Evolutionary conservation across 1,284 basidiomycete species (phyloP), one percentile per base, ranked within the genome.

Genomic region (Pyrrhoderma lamaoense): DNA sequence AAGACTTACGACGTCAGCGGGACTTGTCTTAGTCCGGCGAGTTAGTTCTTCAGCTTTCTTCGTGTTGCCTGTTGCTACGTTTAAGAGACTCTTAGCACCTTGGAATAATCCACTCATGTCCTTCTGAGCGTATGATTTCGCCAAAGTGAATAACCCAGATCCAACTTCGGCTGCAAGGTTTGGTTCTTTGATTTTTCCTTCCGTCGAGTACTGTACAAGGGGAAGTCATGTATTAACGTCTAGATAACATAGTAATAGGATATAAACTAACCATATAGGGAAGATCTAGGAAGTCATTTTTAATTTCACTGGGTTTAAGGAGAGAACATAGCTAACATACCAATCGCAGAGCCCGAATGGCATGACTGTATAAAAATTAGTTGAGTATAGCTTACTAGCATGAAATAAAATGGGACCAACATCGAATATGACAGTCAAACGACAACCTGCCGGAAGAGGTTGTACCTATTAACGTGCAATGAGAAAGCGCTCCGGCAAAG

Each of bases 171-270:
- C 75, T 2, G 80, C 78, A 16, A 91, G 70, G 65, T 94, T 93
- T 31, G 92, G 89, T 63, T 94, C 92, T 67, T 96, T 96, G 66
- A 96, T 73, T 63, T 89, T 93, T 49, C 93, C 93, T 67, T 94
- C 89, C 4, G 91, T 94, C 25, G 89, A 86, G 70, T 95, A 96
- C 82, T 86, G 27, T 8, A 21, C 16, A 42, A 11, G 21, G 44
- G 40, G n/a, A 8, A n/a, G 47, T 5, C 31, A 27, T 25, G 25
- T 7, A 38, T 43, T 42, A 16, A 13, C 37, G 37, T 34, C 1
- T 40, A 35, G n/a, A 31, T 19, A n/a, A 44, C 31, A 31, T n/a
- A 49, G 42, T 23, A 42, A 16, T 7, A 49, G 39, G 36, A n/a
- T n/a, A n/a, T n/a, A n/a, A 22, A 64, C 73, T 44, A 60, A 81